A percentile compares a stretch with the other conserved stretches of the same genome.
Evolutionary conservation across 306 rosid species (phyloP).

Genomic region (Citrullus mucosospermus): DNA sequence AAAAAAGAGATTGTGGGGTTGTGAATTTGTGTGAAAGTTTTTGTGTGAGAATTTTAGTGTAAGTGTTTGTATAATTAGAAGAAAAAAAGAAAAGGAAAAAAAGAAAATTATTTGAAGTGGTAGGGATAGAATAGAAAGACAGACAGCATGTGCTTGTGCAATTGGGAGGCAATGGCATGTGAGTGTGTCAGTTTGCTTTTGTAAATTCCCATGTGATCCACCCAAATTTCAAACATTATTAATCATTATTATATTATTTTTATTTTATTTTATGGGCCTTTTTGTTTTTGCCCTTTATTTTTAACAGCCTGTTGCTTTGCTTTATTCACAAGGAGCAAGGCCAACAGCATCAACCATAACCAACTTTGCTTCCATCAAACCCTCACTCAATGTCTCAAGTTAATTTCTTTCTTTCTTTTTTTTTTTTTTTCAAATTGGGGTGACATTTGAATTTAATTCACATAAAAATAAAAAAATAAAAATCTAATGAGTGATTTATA

Average conservation of each 20-base stretch:
- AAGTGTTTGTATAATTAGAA: neutral
- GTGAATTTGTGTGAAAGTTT: neutral
- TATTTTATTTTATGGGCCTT: neutral
- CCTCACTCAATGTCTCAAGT: neutral
- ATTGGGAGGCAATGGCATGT: constrained; percentile 72
- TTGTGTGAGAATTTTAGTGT: neutral
- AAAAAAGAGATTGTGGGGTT: neutral
- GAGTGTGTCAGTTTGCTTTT: constrained; percentile 67
- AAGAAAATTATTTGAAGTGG: neutral
- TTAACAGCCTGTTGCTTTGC: neutral
- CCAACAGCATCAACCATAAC: neutral
- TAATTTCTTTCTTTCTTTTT: too few species aligned
- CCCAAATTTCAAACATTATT: constrained; percentile 48
- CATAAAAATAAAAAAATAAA: neutral
- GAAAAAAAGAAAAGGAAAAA: neutral
- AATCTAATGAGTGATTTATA: neutral
- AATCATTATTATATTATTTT: constrained; percentile 8
- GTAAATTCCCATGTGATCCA: constrained; percentile 49
- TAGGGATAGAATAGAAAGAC: constrained; percentile 26
- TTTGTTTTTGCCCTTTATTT: neutral
- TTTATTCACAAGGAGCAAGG: neutral
- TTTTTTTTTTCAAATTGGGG: neutral
- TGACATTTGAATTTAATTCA: neutral
- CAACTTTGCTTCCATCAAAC: constrained; percentile 1
- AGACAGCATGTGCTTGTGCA: constrained; percentile 60